phyloP scores from a whole-genome alignment of 768 basidiomycete genomes.

The Lactarius trivialis region DNA sequence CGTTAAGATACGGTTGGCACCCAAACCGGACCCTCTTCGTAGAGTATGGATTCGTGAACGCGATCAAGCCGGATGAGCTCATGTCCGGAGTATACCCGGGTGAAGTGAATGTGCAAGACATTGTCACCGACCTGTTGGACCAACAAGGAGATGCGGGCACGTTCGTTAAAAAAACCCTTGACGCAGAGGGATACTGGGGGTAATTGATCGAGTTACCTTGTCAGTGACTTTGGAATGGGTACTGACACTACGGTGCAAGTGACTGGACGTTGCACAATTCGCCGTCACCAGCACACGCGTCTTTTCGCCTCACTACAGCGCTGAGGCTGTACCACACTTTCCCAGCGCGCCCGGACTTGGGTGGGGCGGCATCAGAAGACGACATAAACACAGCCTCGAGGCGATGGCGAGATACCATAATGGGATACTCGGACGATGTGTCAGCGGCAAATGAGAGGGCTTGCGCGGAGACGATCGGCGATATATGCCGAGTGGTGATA shows the following conservation, averaged over 20 bases:
- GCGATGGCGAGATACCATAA: constrained; percentile 50
- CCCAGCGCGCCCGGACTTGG: constrained; percentile 24
- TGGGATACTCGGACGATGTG: constrained; percentile 25
- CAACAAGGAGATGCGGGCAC: constrained; percentile 34
- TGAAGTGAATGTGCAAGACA: constrained; percentile 58
- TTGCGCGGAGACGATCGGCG: constrained; percentile 30
- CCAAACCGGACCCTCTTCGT: constrained; percentile 69
- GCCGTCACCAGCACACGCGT: constrained; percentile 62
- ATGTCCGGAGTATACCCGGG: constrained; percentile 32
- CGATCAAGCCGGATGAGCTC: constrained; percentile 28
- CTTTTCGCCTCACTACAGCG: constrained; percentile 68
- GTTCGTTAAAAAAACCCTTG: constrained; percentile 49
- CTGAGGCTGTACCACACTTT: constrained; percentile 58
- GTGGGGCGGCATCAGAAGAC: constrained; percentile 21
- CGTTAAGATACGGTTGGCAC: constrained; percentile 75
- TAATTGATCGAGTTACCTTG: constrained; percentile 29
- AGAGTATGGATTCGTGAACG: constrained; percentile 85
- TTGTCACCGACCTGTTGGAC: constrained; percentile 46
- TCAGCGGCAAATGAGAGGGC: constrained; percentile 28
- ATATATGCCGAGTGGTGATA: constrained; percentile 41
- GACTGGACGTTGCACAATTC: constrained; percentile 72
- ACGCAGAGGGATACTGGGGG: constrained; percentile 79
- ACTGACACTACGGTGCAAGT: constrained; percentile 35
- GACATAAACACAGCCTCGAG: constrained; percentile 32
- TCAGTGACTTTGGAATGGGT: neutral